phyloP scores from a whole-genome alignment of 1,139 yeast genomes.

The Geotrichum aggregatum region DNA sequence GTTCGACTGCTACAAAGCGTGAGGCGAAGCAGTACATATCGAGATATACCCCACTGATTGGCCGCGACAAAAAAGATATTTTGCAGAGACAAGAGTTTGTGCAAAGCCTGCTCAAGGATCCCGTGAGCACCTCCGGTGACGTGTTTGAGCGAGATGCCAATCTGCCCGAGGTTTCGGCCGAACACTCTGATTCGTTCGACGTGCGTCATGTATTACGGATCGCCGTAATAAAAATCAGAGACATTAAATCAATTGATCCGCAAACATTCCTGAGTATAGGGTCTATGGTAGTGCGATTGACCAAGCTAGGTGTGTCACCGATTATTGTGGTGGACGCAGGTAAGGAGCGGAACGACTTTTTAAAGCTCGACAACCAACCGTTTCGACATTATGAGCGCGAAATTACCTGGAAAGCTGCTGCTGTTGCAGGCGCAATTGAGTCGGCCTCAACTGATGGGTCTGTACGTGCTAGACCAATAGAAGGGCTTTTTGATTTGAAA shows the following conservation, averaged over 20 bases:
- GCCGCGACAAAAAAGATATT: slow-evolving; percentile 26
- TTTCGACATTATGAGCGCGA: slow-evolving; percentile 26
- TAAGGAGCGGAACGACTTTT: slow-evolving; percentile 32
- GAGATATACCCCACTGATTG: slow-evolving; percentile 41
- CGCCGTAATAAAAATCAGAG: slow-evolving; percentile 50
- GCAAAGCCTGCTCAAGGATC: slow-evolving; percentile 21
- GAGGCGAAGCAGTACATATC: slow-evolving; percentile 58
- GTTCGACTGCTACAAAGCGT: slow-evolving; percentile 63
- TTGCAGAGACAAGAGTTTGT: slow-evolving; percentile 25
- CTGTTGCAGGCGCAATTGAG: slow-evolving; percentile 28
- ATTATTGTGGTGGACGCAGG: slow-evolving; percentile 41
- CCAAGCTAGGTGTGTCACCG: slow-evolving; percentile 49
- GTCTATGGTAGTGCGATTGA: slow-evolving; percentile 48
- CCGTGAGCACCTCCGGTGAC: slow-evolving; percentile 37
- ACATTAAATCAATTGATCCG: slow-evolving; percentile 38
- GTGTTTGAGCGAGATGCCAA: slow-evolving; percentile 11
- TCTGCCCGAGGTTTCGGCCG: neutral
- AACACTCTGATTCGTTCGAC: slow-evolving; percentile 25
- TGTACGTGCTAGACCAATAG: slow-evolving; percentile 34
- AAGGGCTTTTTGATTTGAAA: slow-evolving; percentile 38
- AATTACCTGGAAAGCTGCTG: slow-evolving; percentile 28
- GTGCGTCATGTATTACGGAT: slow-evolving; percentile 45
- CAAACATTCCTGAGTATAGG: slow-evolving; percentile 45
- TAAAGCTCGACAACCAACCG: slow-evolving; percentile 24
- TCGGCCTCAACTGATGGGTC: slow-evolving; percentile 23